phyloP scores from a whole-genome alignment of 2,329 filamentous ascomycete species.

The Penicillium sp. region DNA sequence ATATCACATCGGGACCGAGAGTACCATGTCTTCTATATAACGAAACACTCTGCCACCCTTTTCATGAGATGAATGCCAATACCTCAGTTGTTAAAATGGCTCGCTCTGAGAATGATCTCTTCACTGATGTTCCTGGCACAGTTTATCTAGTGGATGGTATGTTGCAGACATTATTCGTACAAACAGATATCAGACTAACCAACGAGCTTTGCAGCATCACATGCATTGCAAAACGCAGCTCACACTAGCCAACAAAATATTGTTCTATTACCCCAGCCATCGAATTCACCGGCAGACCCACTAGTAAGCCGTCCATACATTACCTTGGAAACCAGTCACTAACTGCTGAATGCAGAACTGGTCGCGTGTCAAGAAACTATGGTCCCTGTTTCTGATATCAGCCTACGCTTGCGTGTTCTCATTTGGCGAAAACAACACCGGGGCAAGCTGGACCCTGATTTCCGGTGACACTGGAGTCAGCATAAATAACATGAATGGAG shows the following conservation, averaged over 20 bases:
- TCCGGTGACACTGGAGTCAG: constrained; percentile 39
- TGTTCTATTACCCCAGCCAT: constrained; percentile 35
- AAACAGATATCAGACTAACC: not conserved
- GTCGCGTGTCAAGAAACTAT: constrained; percentile 40
- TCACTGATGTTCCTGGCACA: constrained; percentile 35
- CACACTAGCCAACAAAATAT: constrained; percentile 30
- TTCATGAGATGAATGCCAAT: not conserved
- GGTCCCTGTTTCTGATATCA: constrained; percentile 41
- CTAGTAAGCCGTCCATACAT: constrained; percentile 15
- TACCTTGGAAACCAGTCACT: not conserved
- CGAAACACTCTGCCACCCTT: not conserved
- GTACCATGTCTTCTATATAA: not conserved
- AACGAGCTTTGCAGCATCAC: constrained; percentile 6
- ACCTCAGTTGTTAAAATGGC: constrained; percentile 12
- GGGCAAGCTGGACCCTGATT: constrained; percentile 46
- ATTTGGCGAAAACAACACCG: constrained; percentile 43
- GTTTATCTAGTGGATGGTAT: constrained; percentile 34
- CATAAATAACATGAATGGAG: constrained; percentile 44
- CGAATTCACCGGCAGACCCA: constrained; percentile 31
- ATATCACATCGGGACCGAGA: not conserved
- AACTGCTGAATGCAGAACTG: constrained; percentile 27
- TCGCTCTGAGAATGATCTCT: constrained; percentile 16
- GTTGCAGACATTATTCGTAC: not conserved
- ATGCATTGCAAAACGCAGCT: constrained; percentile 21
- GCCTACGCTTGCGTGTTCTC: constrained; percentile 44